phyloP scores from a whole-genome alignment of 2,329 filamentous ascomycete genomes.

The Cytospora leucostoma region DNA sequence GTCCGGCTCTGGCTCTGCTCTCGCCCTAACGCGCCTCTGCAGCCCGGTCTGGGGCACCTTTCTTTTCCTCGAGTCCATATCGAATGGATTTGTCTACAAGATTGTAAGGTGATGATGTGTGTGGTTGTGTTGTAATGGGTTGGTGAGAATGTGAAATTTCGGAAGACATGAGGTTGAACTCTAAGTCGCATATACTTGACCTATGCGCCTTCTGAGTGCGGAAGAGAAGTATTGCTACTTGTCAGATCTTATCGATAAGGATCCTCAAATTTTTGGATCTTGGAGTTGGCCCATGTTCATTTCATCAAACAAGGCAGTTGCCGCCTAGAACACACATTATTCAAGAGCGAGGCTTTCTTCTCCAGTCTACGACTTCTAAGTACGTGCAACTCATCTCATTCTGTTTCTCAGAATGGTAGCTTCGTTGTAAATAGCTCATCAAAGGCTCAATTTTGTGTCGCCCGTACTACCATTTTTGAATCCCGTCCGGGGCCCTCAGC shows the following conservation, averaged over 20 bases:
- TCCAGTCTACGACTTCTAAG: neutral
- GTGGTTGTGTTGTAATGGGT: neutral
- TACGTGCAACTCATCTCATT: neutral
- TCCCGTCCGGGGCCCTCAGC: neutral
- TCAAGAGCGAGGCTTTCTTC: no score
- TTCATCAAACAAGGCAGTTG: neutral
- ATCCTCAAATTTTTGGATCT: slow-evolving; percentile 1
- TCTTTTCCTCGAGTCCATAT: slow-evolving; percentile 44
- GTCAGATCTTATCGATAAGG: slow-evolving; percentile 23
- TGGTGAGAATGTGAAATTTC: slow-evolving; percentile 18
- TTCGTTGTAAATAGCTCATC: neutral
- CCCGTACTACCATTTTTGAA: neutral
- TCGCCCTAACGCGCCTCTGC: slow-evolving; percentile 47
- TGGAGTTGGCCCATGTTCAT: neutral
- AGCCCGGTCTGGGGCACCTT: slow-evolving; percentile 42
- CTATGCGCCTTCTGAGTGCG: no score
- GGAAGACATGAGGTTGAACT: slow-evolving; percentile 3
- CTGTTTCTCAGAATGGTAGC: neutral
- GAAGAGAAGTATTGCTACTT: neutral
- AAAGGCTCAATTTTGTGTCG: neutral
- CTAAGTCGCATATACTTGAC: slow-evolving; percentile 16
- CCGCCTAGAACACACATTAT: no score
- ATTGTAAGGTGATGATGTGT: neutral
- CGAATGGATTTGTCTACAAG: slow-evolving; percentile 3
- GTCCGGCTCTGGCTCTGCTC: slow-evolving; percentile 48